These are phyloP conservation scores for Russula sp. DNA, from an alignment of 768 basidiomycete genomes.

Conservation along the genomic window DNA sequence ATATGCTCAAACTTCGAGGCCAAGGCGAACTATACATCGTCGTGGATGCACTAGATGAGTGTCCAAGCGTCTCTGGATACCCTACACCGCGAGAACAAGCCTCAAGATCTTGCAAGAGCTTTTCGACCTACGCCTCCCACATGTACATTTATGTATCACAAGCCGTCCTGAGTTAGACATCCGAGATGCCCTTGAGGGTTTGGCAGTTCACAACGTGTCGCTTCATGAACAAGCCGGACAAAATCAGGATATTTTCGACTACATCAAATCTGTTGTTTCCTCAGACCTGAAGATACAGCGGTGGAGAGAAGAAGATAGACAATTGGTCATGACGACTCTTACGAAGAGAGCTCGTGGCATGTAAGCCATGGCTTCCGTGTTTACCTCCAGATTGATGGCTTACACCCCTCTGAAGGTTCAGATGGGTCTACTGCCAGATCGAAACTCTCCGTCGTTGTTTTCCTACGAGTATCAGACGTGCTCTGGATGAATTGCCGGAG, in stretches of 20 bases:
- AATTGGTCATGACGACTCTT: neutral
- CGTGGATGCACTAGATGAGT: neutral
- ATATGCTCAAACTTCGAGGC: neutral
- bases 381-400: neutral
- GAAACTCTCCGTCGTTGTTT: neutral
- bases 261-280: neutral
- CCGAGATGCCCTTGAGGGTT: neutral
- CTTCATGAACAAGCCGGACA: neutral
- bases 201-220: neutral
- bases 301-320: neutral
- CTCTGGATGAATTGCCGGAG: neutral
- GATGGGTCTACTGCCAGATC: neutral
- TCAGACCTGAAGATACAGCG: neutral
- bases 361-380: neutral
- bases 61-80: neutral
- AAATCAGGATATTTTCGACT: neutral
- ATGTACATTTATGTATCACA: neutral
- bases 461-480: neutral
- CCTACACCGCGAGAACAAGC: neutral
- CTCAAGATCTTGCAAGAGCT: neutral
- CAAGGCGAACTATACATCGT: neutral
- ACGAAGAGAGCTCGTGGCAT: neutral
- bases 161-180: constrained; percentile 1
- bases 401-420: neutral
- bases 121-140: neutral